Percentiles rank a stretch among this genome's conserved stretches.
Evolutionary conservation across 352 stramenopile genomes (phyloP).

Genomic region (Detonula confervacea): DNA sequence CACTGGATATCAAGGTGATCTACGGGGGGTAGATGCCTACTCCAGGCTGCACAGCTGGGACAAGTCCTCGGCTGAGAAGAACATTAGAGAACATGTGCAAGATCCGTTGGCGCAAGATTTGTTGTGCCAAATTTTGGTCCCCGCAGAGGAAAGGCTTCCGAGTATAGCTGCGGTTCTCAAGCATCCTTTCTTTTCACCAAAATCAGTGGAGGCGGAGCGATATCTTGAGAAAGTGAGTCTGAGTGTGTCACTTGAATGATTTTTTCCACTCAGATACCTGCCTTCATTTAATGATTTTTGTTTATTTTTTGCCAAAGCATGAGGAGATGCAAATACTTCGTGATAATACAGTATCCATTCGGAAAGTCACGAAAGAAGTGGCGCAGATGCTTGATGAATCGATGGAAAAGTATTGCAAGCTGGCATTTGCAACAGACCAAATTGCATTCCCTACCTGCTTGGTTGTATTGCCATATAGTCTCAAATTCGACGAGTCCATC

Average conservation of each 20-base stretch:
- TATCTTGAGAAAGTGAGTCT: slow-evolving; percentile 45
- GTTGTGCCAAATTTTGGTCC: slow-evolving; percentile 59
- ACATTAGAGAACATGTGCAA: slow-evolving; percentile 64
- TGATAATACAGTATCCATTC: slow-evolving; percentile 42
- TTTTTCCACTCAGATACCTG: no score
- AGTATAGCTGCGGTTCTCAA: slow-evolving; percentile 55
- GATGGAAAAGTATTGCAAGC: slow-evolving; percentile 58
- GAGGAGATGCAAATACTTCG: slow-evolving; percentile 56
- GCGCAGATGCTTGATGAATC: slow-evolving; percentile 36
- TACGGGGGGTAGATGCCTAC: slow-evolving; percentile 58
- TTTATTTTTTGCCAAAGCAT: slow-evolving; percentile 19
- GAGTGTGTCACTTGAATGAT: no score
- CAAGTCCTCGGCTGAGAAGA: slow-evolving; percentile 34
- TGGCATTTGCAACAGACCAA: slow-evolving; percentile 50
- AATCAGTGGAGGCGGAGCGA: slow-evolving; percentile 47
- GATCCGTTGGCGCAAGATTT: slow-evolving; percentile 79
- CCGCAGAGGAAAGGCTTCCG: slow-evolving; percentile 52
- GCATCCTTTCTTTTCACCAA: slow-evolving; percentile 74
- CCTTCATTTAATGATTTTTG: not conserved
- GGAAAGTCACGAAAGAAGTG: slow-evolving; percentile 30
- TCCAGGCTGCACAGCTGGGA: slow-evolving; percentile 59
- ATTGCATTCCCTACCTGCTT: slow-evolving; percentile 53
- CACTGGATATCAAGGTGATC: slow-evolving; percentile 52
- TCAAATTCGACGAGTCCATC: slow-evolving; percentile 27
- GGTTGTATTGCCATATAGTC: slow-evolving; percentile 51